Evolutionary conservation across 768 basidiomycete genomes (phyloP), one percentile per base, ranked within the genome.

Genomic region (Auriscalpium microsporum): DNA sequence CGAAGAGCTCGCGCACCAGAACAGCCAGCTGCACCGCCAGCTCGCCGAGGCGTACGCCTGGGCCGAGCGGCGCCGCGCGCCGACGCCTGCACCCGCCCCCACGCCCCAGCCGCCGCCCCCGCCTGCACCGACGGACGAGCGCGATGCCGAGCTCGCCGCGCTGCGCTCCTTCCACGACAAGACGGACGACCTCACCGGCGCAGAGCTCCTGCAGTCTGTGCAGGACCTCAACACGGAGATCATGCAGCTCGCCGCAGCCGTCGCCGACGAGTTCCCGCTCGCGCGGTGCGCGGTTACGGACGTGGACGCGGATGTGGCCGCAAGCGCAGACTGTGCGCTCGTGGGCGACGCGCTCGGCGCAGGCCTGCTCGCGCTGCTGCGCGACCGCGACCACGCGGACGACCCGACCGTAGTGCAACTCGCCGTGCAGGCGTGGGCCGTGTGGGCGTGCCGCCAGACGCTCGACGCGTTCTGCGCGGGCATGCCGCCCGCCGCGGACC

Each of bases 371-470:
- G 58, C 63, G 44, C 58, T 68, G 45, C 61, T 70, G 46, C 63
- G 60, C 47, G 55, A 60, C 45, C 58, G 67, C 36, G 61, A 66
- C 53, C 68, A 70, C 33, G 63, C 63, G 16, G 58, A 50, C 14
- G 70, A 71, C 48, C 68, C 70, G 21, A 71, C 65, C n/a, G 52
- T 72, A 21, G 65, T 72, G 23, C 71, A 71, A 59, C 67, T 67
- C 46, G 71, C 71, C 9, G 50, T 72, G 50, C 71, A 72, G 57
- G 69, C 71, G n/a, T 71, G 69, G 69, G 62, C 69, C 60, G 68
- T 71, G 8, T 65, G 63, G 62, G 71, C 67, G 48, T 65, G 68
- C 35, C 60, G 63, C 48, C 60, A 63, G 51, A 63, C 69, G 28
- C 62, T 72, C 40, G 63, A 69, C 45, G 48, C 66, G 17, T 72